Conservation (phyloP, 371 early-diverging fungal species). For the Coemansia sp. region DNA sequence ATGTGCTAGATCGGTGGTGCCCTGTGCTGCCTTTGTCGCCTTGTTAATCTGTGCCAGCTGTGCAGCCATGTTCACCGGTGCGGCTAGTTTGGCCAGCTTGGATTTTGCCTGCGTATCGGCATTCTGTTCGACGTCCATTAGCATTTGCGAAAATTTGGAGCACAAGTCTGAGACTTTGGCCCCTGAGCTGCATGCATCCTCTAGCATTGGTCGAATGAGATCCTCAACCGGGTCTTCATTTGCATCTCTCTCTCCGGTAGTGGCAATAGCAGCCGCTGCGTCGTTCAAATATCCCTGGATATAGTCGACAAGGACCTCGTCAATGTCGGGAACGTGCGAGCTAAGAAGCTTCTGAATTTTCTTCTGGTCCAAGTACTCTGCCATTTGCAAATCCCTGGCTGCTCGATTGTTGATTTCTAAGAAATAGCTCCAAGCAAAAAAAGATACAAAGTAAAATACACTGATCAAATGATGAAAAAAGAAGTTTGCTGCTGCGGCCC, state of each 20-base stretch:
- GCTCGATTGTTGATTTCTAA: background rate
- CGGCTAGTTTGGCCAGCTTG: constrained; percentile 44
- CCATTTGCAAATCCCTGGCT: constrained; percentile 8
- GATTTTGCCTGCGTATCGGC: constrained; percentile 24
- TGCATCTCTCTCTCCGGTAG: constrained; percentile 58
- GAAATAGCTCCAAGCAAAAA: background rate
- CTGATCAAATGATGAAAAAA: background rate
- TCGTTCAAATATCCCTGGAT: constrained; percentile 84
- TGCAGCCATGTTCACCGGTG: constrained; percentile 52
- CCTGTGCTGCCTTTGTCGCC: constrained; percentile 38
- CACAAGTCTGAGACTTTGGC: constrained; percentile 66
- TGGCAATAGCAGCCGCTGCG: constrained; percentile 52
- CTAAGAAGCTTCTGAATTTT: constrained; percentile 39
- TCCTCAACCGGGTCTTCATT: constrained; percentile 75
- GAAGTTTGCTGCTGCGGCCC: background rate
- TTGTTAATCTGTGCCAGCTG: constrained; percentile 51
- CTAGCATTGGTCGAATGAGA: constrained; percentile 82
- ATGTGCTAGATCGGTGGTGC: constrained; percentile 45
- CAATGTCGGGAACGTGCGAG: constrained; percentile 70
- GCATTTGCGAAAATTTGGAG: constrained; percentile 59
- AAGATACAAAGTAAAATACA: background rate
- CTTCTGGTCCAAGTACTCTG: constrained; percentile 36
- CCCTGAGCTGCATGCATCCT: constrained; percentile 72
- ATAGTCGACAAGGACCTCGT: constrained; percentile 77
- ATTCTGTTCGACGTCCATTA: constrained; percentile 53